Evolutionary conservation across 2,329 filamentous ascomycete species (phyloP).

Genomic region (Cryphonectria naterciae): DNA sequence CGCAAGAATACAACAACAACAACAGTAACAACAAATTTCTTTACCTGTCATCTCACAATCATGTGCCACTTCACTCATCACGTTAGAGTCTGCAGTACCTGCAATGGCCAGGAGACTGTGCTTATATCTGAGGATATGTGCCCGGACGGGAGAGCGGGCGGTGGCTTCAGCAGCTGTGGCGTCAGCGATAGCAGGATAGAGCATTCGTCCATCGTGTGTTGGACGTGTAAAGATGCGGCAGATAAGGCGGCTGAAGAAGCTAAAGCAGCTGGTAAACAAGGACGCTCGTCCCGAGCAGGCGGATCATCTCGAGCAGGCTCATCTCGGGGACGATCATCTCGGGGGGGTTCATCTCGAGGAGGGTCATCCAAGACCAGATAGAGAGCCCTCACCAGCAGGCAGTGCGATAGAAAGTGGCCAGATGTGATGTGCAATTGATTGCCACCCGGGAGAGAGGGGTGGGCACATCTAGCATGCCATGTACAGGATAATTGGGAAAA

Average conservation of each 20-base stretch:
- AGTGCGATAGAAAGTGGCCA: neutral
- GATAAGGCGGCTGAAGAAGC: neutral
- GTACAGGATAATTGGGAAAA: neutral
- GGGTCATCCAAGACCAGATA: neutral
- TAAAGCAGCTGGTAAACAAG: neutral
- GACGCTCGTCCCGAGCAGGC: neutral
- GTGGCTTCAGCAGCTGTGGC: conserved; percentile 46
- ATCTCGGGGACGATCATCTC: too few relatives aligned
- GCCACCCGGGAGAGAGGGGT: neutral
- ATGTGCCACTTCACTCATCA: conserved; percentile 49
- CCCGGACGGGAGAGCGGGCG: conserved; percentile 36
- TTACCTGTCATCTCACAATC: neutral
- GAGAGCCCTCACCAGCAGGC: neutral
- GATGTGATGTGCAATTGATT: neutral
- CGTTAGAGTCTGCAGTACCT: conserved; percentile 42
- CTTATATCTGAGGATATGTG: conserved; percentile 47
- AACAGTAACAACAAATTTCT: neutral
- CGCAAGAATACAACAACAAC: neutral
- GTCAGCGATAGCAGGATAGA: conserved; percentile 37
- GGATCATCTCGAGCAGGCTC: neutral
- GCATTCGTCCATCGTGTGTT: conserved; percentile 42
- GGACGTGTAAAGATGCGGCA: conserved; percentile 42
- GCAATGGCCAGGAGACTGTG: conserved; percentile 43
- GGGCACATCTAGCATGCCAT: neutral
- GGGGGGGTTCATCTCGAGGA: neutral